Conservation (phyloP, 2,329 filamentous ascomycete species). For the Myriosclerotinia curreyana region DNA sequence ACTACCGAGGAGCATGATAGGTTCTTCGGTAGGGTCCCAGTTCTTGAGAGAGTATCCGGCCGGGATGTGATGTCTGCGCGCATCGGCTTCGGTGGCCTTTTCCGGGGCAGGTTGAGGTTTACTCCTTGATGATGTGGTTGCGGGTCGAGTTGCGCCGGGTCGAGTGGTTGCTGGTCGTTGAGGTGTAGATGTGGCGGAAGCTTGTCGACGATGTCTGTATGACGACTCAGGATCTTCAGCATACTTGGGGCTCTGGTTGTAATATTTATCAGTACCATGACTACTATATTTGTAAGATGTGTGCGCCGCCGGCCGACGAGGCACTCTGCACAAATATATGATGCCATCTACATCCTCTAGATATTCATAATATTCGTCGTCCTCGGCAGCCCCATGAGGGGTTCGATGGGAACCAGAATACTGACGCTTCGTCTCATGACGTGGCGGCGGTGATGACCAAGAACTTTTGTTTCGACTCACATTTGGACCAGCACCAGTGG, state of each 20-base stretch:
- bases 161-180: conserved; percentile 31
- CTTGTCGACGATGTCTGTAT: conserved; percentile 34
- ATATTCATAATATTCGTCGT: conserved; percentile 40
- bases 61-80: conserved; percentile 70
- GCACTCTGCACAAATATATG: conserved; percentile 28
- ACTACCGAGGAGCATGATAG: conserved; percentile 89
- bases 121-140: conserved; percentile 35
- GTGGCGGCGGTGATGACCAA: conserved; percentile 35
- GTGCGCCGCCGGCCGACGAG: conserved; percentile 27
- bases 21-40: conserved; percentile 93
- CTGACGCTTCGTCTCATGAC: conserved; percentile 35
- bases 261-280: conserved; percentile 40
- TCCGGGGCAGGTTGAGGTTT: conserved; percentile 42
- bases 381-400: conserved; percentile 41
- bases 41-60: conserved; percentile 93
- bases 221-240: conserved; percentile 36
- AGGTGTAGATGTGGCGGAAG: conserved; percentile 34
- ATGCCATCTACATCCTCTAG: conserved; percentile 36
- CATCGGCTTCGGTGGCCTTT: conserved; percentile 58
- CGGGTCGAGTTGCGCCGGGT: conserved; percentile 30
- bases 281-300: conserved; percentile 39
- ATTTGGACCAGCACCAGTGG: conserved; percentile 42
- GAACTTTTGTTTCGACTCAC: conserved; percentile 41
- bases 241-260: conserved; percentile 37
- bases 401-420: conserved; percentile 40